Conservation (phyloP, 78 protist species). For the Tieghemostelium lacteum region DNA sequence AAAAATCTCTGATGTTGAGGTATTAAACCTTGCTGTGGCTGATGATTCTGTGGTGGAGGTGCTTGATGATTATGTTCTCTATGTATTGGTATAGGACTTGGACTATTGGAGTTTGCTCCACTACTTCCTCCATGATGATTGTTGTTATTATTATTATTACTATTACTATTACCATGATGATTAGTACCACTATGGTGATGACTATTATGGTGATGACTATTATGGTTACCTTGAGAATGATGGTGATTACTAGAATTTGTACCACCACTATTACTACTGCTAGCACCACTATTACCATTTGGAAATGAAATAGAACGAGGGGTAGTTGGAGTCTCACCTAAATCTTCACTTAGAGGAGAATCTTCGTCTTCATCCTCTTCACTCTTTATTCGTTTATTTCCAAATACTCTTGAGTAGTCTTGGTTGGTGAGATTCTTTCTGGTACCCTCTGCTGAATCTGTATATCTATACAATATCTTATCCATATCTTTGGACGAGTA, state of each 20-base stretch:
- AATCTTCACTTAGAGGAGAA: constrained; percentile 12
- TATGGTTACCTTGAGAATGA: not conserved
- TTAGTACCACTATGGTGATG: not conserved
- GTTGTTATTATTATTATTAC: not conserved
- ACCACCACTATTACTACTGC: not conserved
- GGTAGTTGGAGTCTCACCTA: constrained; percentile 59
- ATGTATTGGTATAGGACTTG: too few relatives aligned
- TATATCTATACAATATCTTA: constrained; percentile 63
- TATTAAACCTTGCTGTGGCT: too few relatives aligned
- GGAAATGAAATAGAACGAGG: not conserved
- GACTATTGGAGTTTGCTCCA: not conserved
- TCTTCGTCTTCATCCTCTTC: constrained; percentile 49
- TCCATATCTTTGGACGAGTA: constrained; percentile 79
- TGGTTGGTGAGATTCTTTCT: constrained; percentile 55
- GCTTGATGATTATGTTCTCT: too few relatives aligned
- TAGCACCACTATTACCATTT: not conserved
- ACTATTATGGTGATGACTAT: not conserved
- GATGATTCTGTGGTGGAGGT: not conserved
- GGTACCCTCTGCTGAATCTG: constrained; percentile 48
- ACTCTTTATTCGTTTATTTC: constrained; percentile 37
- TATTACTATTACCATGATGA: not conserved
- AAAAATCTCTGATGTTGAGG: too few relatives aligned
- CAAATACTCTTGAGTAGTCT: constrained; percentile 49
- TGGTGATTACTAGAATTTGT: not conserved
- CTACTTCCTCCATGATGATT: not conserved